Percentiles rank a stretch among this genome's conserved stretches.
Conservation (phyloP, 768 basidiomycete species). For the Hericium alpestre region DNA sequence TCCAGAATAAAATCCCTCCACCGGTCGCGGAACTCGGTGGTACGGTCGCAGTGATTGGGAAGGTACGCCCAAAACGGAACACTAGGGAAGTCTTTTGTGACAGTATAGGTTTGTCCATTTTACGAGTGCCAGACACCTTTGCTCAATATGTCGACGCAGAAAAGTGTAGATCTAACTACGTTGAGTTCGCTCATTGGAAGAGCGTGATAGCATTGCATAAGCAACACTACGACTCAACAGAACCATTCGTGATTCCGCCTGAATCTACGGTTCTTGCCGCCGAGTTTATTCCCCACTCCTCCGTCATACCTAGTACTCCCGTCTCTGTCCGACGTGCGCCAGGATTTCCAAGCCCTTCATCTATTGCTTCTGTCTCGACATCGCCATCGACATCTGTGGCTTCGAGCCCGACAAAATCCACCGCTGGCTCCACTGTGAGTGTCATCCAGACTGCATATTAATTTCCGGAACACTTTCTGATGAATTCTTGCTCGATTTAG, state of each 20-base stretch:
- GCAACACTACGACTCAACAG: slow-evolving; percentile 2
- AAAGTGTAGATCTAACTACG: slow-evolving; percentile 2
- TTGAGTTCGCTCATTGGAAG: slow-evolving; percentile 9
- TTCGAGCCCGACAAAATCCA: slow-evolving; percentile 8
- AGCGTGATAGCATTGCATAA: slow-evolving; percentile 7
- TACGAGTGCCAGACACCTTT: neutral
- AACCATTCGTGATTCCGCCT: slow-evolving; percentile 9
- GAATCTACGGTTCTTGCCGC: neutral
- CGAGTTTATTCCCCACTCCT: neutral
- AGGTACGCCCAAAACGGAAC: neutral
- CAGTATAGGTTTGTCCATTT: slow-evolving; percentile 4
- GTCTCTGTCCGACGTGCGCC: neutral
- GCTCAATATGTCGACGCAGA: slow-evolving; percentile 6
- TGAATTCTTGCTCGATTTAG: slow-evolving; percentile 11
- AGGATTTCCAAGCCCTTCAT: neutral
- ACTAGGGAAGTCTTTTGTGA: slow-evolving; percentile 7
- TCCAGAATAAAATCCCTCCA: neutral
- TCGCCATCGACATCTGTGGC: slow-evolving; percentile 2
- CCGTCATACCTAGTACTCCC: slow-evolving; percentile 3
- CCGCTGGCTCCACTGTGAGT: slow-evolving; percentile 8
- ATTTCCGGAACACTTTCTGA: neutral
- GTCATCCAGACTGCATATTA: neutral
- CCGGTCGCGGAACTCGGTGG: slow-evolving; percentile 4
- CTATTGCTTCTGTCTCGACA: neutral
- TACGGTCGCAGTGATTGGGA: slow-evolving; percentile 8